Conservation (phyloP, 345 rosid genomes). For the Psidium guajava region DNA sequence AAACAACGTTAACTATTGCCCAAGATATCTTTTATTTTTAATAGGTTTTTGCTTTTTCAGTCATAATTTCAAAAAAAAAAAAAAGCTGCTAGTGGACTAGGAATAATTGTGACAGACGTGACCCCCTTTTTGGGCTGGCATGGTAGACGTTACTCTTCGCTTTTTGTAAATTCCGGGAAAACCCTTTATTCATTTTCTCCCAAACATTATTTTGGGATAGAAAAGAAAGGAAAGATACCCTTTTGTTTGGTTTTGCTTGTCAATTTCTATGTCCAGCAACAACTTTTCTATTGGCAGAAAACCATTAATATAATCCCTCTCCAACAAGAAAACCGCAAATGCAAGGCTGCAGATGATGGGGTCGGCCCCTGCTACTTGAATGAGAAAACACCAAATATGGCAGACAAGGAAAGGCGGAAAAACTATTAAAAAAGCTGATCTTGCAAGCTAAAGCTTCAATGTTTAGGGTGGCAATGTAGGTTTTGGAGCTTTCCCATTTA, state of each 20-base stretch:
- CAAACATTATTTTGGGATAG: not conserved
- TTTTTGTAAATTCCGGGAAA: not conserved
- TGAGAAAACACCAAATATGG: not conserved
- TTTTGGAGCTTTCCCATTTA: not conserved
- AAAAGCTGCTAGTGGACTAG: not conserved
- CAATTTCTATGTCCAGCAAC: not conserved
- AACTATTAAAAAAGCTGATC: slow-evolving; percentile 11
- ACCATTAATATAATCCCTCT: not conserved
- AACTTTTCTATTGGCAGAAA: not conserved
- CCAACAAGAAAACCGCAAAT: not conserved
- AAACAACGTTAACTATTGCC: slow-evolving; percentile 9
- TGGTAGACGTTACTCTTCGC: not conserved
- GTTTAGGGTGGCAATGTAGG: not conserved
- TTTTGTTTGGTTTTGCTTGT: not conserved
- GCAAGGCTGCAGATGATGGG: not conserved
- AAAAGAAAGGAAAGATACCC: not conserved
- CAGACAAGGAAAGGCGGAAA: not conserved
- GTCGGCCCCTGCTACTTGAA: not conserved
- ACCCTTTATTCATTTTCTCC: not conserved
- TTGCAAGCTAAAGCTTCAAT: not conserved
- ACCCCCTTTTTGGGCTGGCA: too few species aligned
- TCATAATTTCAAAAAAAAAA: not conserved
- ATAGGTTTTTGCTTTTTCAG: not conserved
- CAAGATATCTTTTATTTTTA: slow-evolving; percentile 1
- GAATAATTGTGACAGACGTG: not conserved